phyloP scores from a whole-genome alignment of 2,329 filamentous ascomycete genomes.

The Alternaria rosae region DNA sequence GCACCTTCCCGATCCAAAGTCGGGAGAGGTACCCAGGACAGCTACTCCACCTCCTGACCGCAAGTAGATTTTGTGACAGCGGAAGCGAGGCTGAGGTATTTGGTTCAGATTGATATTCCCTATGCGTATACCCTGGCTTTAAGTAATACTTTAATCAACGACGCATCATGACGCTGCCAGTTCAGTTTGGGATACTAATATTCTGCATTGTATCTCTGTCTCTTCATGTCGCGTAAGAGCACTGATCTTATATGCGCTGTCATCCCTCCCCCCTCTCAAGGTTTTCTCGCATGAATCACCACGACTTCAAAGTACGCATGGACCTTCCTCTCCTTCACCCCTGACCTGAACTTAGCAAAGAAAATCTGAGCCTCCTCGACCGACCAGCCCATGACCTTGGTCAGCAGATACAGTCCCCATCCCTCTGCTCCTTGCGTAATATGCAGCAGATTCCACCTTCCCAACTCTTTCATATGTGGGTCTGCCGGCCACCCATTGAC shows the following conservation, averaged over 20 bases:
- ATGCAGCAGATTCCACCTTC: constrained; percentile 41
- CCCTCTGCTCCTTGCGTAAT: constrained; percentile 39
- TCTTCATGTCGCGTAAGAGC: not conserved
- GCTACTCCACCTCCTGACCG: constrained; percentile 18
- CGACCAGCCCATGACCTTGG: constrained; percentile 43
- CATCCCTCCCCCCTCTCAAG: not conserved
- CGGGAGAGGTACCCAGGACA: constrained; percentile 21
- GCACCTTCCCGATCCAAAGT: constrained; percentile 45
- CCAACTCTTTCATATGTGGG: constrained; percentile 43
- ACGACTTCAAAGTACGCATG: constrained; percentile 44
- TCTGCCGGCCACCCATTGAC: constrained; percentile 40
- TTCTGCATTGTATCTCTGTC: not conserved
- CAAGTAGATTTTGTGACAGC: constrained; percentile 9
- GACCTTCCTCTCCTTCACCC: constrained; percentile 39
- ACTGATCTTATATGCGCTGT: too few relatives aligned
- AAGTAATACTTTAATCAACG: constrained; percentile 12
- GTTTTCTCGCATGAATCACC: constrained; percentile 24
- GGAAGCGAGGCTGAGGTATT: not conserved
- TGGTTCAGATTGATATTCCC: constrained; percentile 28
- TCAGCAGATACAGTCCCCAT: constrained; percentile 38
- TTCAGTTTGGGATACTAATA: not conserved
- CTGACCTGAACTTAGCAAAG: constrained; percentile 42
- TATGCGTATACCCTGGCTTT: constrained; percentile 21
- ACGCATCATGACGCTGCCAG: not conserved
- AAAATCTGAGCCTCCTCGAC: constrained; percentile 56